Evolutionary conservation across 169 alveolate genomes (phyloP).

Genomic region (Theileria sp.): DNA sequence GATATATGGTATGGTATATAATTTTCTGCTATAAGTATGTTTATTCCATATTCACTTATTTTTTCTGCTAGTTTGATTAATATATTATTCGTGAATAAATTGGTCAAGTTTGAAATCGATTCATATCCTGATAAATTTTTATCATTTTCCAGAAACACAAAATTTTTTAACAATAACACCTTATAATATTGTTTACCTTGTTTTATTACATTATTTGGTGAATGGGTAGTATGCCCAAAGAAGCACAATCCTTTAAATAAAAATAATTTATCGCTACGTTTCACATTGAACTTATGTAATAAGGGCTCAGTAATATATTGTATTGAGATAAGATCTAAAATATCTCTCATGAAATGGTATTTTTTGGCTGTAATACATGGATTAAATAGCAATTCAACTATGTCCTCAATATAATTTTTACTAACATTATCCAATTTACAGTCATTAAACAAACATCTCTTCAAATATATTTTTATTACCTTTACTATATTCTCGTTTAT

Average conservation of each 20-base stretch:
- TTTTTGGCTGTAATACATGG: slow-evolving; percentile 53
- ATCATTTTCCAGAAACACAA: not conserved
- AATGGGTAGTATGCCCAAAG: slow-evolving; percentile 31
- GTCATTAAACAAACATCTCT: slow-evolving; percentile 8
- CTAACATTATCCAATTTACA: slow-evolving; percentile 3
- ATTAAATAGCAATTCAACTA: slow-evolving; percentile 26
- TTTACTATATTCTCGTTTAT: slow-evolving; percentile 15
- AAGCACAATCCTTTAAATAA: slow-evolving; percentile 42
- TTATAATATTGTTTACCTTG: not conserved
- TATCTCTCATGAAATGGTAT: slow-evolving; percentile 37
- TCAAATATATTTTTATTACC: slow-evolving; percentile 31
- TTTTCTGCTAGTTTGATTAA: slow-evolving; percentile 20
- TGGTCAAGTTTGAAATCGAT: slow-evolving; percentile 16
- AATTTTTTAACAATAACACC: slow-evolving; percentile 15
- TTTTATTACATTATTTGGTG: not conserved
- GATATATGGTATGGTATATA: slow-evolving; percentile 24
- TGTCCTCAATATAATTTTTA: not conserved
- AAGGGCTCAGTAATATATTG: slow-evolving; percentile 19
- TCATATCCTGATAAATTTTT: slow-evolving; percentile 6
- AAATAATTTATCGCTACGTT: slow-evolving; percentile 30
- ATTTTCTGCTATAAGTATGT: slow-evolving; percentile 27
- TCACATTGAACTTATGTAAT: slow-evolving; percentile 12
- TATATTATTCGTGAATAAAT: not conserved
- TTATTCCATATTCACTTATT: slow-evolving; percentile 9
- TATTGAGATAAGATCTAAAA: slow-evolving; percentile 37